These are phyloP conservation scores for Cercospora nicotianae DNA, from an alignment of 2,329 filamentous ascomycete species.

Conservation along the genomic window DNA sequence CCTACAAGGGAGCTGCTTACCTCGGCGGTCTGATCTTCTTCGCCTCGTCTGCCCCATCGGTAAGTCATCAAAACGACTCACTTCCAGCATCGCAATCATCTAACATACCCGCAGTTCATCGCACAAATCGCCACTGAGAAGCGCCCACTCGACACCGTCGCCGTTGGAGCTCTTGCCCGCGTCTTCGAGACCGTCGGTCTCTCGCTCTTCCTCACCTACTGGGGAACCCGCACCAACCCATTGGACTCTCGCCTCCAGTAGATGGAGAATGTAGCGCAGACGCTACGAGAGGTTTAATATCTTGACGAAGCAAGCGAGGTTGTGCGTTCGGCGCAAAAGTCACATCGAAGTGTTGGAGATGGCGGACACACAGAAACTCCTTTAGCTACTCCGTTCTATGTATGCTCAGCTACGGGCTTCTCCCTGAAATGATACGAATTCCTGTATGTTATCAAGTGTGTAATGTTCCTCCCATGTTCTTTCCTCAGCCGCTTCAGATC, in stretches of 20 bases:
- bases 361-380: slow-evolving; percentile 9
- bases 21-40: slow-evolving; percentile 88
- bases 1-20: slow-evolving; percentile 96
- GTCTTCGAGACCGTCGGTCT: slow-evolving; percentile 91
- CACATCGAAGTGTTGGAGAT: slow-evolving; percentile 4
- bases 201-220: slow-evolving; percentile 91
- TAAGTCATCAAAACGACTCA: slow-evolving; percentile 52
- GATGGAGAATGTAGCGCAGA: slow-evolving; percentile 13
- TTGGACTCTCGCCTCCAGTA: slow-evolving; percentile 80
- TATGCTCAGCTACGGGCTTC: slow-evolving; percentile 12
- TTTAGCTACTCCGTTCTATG: slow-evolving; percentile 16
- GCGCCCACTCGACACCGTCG: slow-evolving; percentile 85
- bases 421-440: slow-evolving; percentile 10
- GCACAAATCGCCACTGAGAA: slow-evolving; percentile 87
- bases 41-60: slow-evolving; percentile 81
- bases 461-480: neutral
- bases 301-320: neutral
- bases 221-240: slow-evolving; percentile 92
- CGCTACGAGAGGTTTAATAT: slow-evolving; percentile 7
- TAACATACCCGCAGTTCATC: slow-evolving; percentile 64
- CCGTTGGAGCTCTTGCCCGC: slow-evolving; percentile 79
- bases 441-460: neutral
- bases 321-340: neutral
- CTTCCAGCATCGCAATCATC: slow-evolving; percentile 6
- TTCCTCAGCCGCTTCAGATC: neutral